Conservation (phyloP, 768 basidiomycete species). For the Chalciporus pseudorubinellus region DNA sequence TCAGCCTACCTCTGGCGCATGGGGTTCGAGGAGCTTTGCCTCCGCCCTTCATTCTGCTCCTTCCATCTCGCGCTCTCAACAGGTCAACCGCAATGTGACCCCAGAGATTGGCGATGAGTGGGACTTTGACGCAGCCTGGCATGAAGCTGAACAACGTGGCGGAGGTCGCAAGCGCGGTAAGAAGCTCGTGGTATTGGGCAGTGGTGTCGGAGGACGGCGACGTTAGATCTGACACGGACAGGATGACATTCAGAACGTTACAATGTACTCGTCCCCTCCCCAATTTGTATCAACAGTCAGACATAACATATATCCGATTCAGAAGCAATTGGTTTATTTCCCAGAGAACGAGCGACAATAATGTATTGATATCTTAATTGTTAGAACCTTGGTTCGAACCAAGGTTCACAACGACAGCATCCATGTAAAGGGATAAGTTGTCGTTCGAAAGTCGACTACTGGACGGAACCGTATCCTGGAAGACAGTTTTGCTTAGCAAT, state of each 20-base stretch:
- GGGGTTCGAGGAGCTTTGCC: conserved; percentile 82
- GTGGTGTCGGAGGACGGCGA: conserved; percentile 56
- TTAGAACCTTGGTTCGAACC: background rate
- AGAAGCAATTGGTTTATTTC: conserved; percentile 18
- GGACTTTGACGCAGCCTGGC: conserved; percentile 79
- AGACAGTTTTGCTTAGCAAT: conserved; percentile 60
- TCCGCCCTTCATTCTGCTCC: conserved; percentile 61
- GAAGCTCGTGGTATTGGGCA: conserved; percentile 70
- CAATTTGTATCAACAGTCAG: conserved; percentile 13
- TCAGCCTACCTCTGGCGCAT: conserved; percentile 49
- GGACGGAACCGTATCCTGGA: conserved; percentile 64
- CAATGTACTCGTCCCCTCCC: conserved; percentile 1
- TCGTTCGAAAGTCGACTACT: conserved; percentile 23
- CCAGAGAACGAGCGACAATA: conserved; percentile 20
- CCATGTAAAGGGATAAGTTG: no score
- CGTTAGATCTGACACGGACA: conserved; percentile 21
- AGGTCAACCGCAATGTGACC: conserved; percentile 26
- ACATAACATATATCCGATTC: conserved; percentile 7
- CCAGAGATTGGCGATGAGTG: conserved; percentile 55
- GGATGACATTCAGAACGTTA: background rate
- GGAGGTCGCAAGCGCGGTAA: conserved; percentile 58
- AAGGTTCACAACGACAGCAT: background rate
- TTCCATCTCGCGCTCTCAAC: conserved; percentile 45
- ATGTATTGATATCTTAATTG: background rate
- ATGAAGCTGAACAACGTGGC: conserved; percentile 67